phyloP scores from a whole-genome alignment of 352 stramenopile species.

The Globisporangium takayamanum region DNA sequence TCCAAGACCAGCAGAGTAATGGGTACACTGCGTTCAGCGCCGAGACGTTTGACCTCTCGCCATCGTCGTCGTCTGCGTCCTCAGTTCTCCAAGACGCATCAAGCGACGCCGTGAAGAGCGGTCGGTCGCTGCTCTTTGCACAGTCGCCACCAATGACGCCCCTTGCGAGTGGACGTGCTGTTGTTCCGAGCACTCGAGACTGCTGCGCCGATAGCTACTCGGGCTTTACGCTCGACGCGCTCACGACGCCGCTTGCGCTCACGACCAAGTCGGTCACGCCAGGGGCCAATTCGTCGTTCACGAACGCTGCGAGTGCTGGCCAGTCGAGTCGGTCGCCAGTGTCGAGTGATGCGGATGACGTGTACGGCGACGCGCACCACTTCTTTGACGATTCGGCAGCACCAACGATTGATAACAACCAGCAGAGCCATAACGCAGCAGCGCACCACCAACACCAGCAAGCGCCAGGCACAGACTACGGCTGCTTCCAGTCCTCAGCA shows the following conservation, averaged over 20 bases:
- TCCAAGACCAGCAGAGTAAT: slow-evolving; percentile 43
- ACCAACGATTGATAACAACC: slow-evolving; percentile 1
- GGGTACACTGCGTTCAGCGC: slow-evolving; percentile 66
- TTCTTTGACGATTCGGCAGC: slow-evolving; percentile 1
- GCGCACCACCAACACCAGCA: background rate
- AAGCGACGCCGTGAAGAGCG: slow-evolving; percentile 5
- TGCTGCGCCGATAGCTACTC: slow-evolving; percentile 33
- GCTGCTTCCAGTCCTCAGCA: slow-evolving; percentile 1
- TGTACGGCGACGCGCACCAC: slow-evolving; percentile 3
- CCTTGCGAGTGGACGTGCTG: background rate
- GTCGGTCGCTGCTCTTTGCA: slow-evolving; percentile 33
- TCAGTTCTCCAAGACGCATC: slow-evolving; percentile 3
- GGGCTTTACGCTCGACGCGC: slow-evolving; percentile 34
- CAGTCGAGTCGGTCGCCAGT: background rate
- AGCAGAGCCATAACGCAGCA: slow-evolving; percentile 1
- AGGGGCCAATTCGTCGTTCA: background rate
- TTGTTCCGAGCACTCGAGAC: background rate
- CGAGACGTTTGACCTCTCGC: slow-evolving; percentile 35
- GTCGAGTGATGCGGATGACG: background rate
- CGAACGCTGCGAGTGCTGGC: no score
- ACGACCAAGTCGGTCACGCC: slow-evolving; percentile 1
- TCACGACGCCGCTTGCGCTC: slow-evolving; percentile 20
- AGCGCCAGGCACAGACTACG: slow-evolving; percentile 2
- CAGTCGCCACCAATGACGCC: slow-evolving; percentile 11
- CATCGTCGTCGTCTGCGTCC: background rate